Percentiles rank a stretch among this genome's conserved stretches.
phyloP scores from a whole-genome alignment of 2,329 filamentous ascomycete species.

The Fusarium lyarnte region DNA sequence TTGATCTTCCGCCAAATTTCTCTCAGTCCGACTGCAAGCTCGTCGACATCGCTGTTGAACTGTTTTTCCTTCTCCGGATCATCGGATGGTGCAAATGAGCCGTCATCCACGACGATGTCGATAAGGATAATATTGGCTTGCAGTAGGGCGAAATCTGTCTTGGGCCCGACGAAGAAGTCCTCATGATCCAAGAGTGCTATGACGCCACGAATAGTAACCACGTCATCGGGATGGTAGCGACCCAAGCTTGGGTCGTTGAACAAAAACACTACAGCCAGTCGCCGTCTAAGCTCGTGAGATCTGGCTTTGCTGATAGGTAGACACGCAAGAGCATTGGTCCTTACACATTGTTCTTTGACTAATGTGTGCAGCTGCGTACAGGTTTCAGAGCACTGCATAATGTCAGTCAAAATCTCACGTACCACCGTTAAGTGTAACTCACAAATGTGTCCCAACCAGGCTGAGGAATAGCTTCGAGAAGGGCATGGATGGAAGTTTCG shows the following conservation, averaged over 20 bases:
- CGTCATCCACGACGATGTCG: slow-evolving; percentile 79
- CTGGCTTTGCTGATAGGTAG: slow-evolving; percentile 63
- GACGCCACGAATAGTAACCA: slow-evolving; percentile 55
- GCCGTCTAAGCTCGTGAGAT: slow-evolving; percentile 69
- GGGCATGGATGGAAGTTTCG: slow-evolving; percentile 54
- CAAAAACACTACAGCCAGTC: slow-evolving; percentile 72
- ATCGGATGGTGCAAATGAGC: slow-evolving; percentile 44
- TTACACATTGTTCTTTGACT: slow-evolving; percentile 60
- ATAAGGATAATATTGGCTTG: slow-evolving; percentile 73
- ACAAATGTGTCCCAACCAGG: slow-evolving; percentile 55
- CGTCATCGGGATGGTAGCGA: slow-evolving; percentile 52
- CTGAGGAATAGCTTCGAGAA: slow-evolving; percentile 55
- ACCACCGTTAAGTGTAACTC: slow-evolving; percentile 36
- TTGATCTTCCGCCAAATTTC: slow-evolving; percentile 70
- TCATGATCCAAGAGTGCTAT: slow-evolving; percentile 57
- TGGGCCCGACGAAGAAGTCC: slow-evolving; percentile 61
- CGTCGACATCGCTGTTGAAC: slow-evolving; percentile 79
- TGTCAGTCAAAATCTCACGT: neutral
- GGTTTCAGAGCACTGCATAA: slow-evolving; percentile 59
- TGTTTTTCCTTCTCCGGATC: slow-evolving; percentile 47
- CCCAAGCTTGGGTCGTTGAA: slow-evolving; percentile 60
- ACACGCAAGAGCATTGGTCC: slow-evolving; percentile 65
- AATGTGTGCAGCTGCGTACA: slow-evolving; percentile 58
- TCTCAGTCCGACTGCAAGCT: slow-evolving; percentile 68
- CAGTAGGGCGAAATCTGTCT: slow-evolving; percentile 76